Evolutionary conservation across 176 grass and related monocot genomes (phyloP), one percentile per base, ranked within the genome.

Genomic region (Carex parvula): DNA sequence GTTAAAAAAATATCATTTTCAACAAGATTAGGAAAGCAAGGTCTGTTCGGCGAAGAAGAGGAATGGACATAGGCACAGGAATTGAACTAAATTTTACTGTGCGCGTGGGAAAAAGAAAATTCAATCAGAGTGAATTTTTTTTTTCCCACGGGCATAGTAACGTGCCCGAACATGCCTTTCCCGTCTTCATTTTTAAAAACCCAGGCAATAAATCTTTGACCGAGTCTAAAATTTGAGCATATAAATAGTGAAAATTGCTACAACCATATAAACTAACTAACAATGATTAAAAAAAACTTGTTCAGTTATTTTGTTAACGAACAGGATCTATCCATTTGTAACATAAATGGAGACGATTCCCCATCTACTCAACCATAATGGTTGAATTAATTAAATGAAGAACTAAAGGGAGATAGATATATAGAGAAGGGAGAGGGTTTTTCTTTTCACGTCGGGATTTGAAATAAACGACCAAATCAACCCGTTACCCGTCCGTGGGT

Each of bases 401-500:
- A 61, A 17, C 22, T 17, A 32, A 37, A 73, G 17, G 16, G 2
- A 8, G 77, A 60, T 15, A 66, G 77, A 41, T 13, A 42, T 33
- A 59, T n/a, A 56, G 33, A 54, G n/a, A 16, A 16, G 21, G 2
- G 52, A 54, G 16, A 46, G 44, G 82, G 56, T 65, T 75, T 72
- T 75, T 75, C 21, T 75, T 72, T 75, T 75, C 21, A 37, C 21
- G 29, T 75, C 52, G 67, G 57, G 83, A 62, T 82, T 48, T 82
- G 80, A 82, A 33, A 79, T 60, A 71, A 20, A 46, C 37, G 68
- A 71, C 48, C 71, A 55, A 76, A 54, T 50, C 71, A 76, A 76
- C 44, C 42, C 42, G 71, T 76, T 76, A 76, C 22, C 62, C 39
- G 24, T 22, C 80, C 61, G 80, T 68, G 80, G 80, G 61, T 83